Conservation (phyloP, 2,329 filamentous ascomycete genomes). For the Fusarium musae region DNA sequence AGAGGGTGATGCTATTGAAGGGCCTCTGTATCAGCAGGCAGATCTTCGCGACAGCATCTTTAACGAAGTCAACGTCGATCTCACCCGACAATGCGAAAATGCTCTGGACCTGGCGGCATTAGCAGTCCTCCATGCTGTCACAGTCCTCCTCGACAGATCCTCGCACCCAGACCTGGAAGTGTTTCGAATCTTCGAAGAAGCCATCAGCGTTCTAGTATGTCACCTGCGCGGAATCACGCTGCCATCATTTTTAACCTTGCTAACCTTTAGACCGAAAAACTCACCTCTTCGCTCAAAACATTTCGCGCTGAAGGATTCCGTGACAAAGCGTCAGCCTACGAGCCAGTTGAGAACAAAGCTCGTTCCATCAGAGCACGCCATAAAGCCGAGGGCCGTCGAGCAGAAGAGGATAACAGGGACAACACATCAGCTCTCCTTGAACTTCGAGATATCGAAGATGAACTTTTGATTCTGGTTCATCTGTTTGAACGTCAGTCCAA, state of each 20-base stretch:
- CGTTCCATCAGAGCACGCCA: slow-evolving; percentile 53
- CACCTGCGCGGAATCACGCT: too few relatives aligned
- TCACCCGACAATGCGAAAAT: slow-evolving; percentile 70
- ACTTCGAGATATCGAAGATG: slow-evolving; percentile 72
- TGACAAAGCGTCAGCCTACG: slow-evolving; percentile 54
- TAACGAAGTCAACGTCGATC: slow-evolving; percentile 72
- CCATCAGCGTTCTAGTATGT: slow-evolving; percentile 69
- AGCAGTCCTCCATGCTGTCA: slow-evolving; percentile 70
- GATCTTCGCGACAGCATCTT: slow-evolving; percentile 73
- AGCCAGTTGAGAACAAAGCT: slow-evolving; percentile 55
- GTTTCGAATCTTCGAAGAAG: slow-evolving; percentile 74
- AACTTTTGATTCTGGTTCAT: slow-evolving; percentile 66
- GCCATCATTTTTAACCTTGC: neutral
- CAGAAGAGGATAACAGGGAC: slow-evolving; percentile 68
- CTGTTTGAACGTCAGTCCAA: slow-evolving; percentile 68
- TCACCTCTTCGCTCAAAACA: slow-evolving; percentile 70
- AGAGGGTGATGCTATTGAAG: slow-evolving; percentile 65
- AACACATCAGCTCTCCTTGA: slow-evolving; percentile 72
- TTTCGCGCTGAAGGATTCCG: slow-evolving; percentile 69
- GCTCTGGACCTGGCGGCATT: slow-evolving; percentile 70
- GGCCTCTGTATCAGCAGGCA: slow-evolving; percentile 67
- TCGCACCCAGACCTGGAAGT: slow-evolving; percentile 71
- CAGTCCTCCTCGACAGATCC: slow-evolving; percentile 68
- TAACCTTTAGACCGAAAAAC: slow-evolving; percentile 64
- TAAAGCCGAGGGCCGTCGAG: slow-evolving; percentile 54